These are phyloP conservation scores for Globisporangium irregulare DNA, from an alignment of 352 stramenopile genomes.

Conservation along the genomic window DNA sequence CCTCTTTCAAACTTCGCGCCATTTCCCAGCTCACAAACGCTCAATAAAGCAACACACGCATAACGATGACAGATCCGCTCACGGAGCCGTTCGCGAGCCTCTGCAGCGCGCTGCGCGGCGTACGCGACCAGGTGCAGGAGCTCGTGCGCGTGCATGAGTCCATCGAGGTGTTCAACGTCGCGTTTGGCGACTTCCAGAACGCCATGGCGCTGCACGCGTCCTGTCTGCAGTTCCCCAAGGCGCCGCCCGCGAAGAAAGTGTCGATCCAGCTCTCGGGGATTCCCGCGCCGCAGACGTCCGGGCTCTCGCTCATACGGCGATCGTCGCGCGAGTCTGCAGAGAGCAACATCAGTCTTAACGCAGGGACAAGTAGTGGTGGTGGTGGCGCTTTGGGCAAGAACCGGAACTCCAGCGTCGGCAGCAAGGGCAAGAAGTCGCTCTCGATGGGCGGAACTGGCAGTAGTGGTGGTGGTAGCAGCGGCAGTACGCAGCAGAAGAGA, in stretches of 20 bases:
- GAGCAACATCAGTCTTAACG: conserved; percentile 14
- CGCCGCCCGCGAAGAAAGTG: conserved; percentile 16
- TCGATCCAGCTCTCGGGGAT: conserved; percentile 36
- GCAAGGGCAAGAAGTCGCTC: conserved; percentile 11
- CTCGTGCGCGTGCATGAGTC: conserved; percentile 66
- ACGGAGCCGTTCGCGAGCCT: conserved; percentile 53
- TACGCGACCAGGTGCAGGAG: conserved; percentile 64
- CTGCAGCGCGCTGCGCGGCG: conserved; percentile 55
- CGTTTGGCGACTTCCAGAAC: conserved; percentile 73
- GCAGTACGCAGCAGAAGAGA: conserved; percentile 11
- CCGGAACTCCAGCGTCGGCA: conserved; percentile 6
- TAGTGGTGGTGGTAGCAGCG: not conserved
- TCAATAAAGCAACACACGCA: not conserved
- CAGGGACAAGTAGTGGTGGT: not conserved
- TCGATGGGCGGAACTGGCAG: conserved; percentile 1
- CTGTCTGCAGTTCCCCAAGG: conserved; percentile 59
- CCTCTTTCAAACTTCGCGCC: not conserved
- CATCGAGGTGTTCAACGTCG: conserved; percentile 71
- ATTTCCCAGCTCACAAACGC: not conserved
- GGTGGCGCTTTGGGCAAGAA: not conserved
- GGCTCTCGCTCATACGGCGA: conserved; percentile 11
- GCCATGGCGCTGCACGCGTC: conserved; percentile 76
- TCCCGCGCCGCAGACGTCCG: conserved; percentile 26
- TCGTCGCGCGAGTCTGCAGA: conserved; percentile 16
- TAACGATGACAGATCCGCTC: conserved; percentile 34